phyloP scores from a whole-genome alignment of 768 basidiomycete genomes.

The Mycena sanguinolenta region DNA sequence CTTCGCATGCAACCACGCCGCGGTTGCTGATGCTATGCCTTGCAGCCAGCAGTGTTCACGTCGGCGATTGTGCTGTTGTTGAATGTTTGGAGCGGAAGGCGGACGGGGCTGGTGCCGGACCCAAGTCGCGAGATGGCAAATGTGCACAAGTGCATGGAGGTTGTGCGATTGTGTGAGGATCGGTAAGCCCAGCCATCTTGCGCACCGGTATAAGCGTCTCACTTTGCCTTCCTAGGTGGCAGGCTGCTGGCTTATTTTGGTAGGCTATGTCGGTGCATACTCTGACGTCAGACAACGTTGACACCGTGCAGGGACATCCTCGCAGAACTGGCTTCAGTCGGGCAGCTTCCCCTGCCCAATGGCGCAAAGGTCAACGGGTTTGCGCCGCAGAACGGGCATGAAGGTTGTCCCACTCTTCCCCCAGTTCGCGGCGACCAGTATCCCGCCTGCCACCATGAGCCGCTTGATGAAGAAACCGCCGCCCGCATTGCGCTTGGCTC shows the following conservation, averaged over 20 bases:
- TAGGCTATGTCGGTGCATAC: neutral
- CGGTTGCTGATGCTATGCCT: neutral
- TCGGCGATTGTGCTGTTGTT: constrained; percentile 70
- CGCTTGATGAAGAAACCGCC: neutral
- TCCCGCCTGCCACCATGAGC: neutral
- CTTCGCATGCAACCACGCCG: neutral
- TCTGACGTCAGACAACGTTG: too few species aligned
- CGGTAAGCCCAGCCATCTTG: constrained; percentile 44
- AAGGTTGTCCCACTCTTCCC: neutral
- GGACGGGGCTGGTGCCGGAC: constrained; percentile 60
- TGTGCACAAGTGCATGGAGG: constrained; percentile 70
- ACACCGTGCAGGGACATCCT: constrained; percentile 36
- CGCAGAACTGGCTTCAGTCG: constrained; percentile 39
- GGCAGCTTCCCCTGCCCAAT: constrained; percentile 29
- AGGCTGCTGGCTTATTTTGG: constrained; percentile 2
- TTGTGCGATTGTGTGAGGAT: constrained; percentile 57
- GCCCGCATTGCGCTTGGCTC: constrained; percentile 16
- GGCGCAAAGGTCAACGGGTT: neutral
- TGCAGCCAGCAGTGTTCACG: constrained; percentile 52
- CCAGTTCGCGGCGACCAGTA: neutral
- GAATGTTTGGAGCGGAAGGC: constrained; percentile 76
- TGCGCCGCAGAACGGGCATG: too few species aligned
- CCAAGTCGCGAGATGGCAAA: constrained; percentile 69
- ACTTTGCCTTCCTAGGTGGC: neutral
- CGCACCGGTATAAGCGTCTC: neutral